phyloP scores from a whole-genome alignment of 768 basidiomycete species.

The Cystobasidium tubakii region DNA sequence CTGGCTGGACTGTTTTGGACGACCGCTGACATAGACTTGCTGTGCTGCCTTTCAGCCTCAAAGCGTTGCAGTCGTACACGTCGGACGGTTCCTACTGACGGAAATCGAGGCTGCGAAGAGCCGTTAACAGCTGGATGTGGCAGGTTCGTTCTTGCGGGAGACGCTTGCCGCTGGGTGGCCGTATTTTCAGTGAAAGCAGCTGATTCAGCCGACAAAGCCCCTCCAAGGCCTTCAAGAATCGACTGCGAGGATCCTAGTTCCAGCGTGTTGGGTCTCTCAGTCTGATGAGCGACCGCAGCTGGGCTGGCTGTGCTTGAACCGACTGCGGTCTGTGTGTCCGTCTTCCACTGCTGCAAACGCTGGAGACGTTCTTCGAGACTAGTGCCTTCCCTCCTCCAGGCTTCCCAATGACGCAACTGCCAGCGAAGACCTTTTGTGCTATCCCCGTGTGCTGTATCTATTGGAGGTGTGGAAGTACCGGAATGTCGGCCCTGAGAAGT shows the following conservation, averaged over 20 bases:
- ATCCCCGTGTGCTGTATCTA: background rate
- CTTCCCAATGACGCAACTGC: constrained; percentile 26
- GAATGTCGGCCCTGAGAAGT: background rate
- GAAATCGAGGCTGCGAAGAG: constrained; percentile 2
- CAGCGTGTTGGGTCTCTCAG: background rate
- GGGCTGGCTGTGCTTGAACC: background rate
- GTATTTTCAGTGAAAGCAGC: background rate
- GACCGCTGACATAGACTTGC: constrained; percentile 9
- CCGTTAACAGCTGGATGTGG: background rate
- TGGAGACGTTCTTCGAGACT: constrained; percentile 10
- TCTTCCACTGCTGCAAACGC: background rate
- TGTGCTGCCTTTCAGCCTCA: constrained; percentile 12
- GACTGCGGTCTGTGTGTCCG: background rate
- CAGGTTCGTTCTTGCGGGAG: background rate
- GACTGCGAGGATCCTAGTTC: background rate
- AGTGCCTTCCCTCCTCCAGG: constrained; percentile 25
- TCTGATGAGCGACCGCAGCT: background rate
- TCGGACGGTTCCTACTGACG: constrained; percentile 16
- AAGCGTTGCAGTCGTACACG: constrained; percentile 23
- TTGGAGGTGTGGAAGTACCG: background rate
- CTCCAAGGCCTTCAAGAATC: background rate
- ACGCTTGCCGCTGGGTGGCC: background rate
- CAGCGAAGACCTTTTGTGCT: constrained; percentile 4
- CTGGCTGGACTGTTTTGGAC: background rate
- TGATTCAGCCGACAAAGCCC: background rate